A percentile compares a stretch with the other conserved stretches of the same genome.
These are phyloP conservation scores for Neltuma alba DNA, from an alignment of 306 rosid genomes.

Conservation along the genomic window DNA sequence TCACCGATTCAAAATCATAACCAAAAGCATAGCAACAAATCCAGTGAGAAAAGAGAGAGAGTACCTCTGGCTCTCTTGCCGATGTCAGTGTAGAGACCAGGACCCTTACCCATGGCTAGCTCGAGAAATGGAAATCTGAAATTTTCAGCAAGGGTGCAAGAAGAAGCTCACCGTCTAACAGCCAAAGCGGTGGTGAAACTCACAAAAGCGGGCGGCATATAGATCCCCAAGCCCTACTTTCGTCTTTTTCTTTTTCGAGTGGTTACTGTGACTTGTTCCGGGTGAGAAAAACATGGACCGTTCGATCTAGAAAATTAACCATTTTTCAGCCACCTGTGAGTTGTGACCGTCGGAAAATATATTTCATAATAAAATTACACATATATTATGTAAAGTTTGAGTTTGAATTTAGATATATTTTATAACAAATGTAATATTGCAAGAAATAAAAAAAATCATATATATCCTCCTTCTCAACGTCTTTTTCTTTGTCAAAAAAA, in stretches of 20 bases:
- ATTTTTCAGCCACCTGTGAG: neutral
- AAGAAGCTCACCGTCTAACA: neutral
- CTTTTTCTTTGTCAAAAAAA: too few species aligned
- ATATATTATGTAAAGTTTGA: too few species aligned
- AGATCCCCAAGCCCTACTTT: conserved; percentile 48
- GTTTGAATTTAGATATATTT: too few species aligned
- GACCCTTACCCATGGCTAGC: conserved; percentile 78
- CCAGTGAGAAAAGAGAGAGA: neutral
- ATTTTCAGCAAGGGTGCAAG: neutral
- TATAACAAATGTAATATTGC: too few species aligned
- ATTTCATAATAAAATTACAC: neutral
- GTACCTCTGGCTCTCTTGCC: conserved; percentile 90
- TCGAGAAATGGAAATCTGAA: conserved; percentile 36
- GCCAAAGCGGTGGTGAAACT: conserved; percentile 20
- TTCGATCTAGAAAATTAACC: conserved; percentile 32
- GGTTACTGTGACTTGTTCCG: neutral
- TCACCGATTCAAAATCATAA: neutral
- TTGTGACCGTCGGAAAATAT: conserved; percentile 23
- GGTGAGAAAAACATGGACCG: conserved; percentile 26
- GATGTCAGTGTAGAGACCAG: conserved; percentile 91
- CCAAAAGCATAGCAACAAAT: neutral
- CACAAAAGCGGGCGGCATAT: neutral
- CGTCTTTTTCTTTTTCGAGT: neutral
- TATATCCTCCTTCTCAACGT: too few species aligned
- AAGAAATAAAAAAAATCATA: too few species aligned